Base-by-base conservation (phyloP, 225 moss, liverwort and hornwort genomes). In the Marchantia polymorpha region DNA sequence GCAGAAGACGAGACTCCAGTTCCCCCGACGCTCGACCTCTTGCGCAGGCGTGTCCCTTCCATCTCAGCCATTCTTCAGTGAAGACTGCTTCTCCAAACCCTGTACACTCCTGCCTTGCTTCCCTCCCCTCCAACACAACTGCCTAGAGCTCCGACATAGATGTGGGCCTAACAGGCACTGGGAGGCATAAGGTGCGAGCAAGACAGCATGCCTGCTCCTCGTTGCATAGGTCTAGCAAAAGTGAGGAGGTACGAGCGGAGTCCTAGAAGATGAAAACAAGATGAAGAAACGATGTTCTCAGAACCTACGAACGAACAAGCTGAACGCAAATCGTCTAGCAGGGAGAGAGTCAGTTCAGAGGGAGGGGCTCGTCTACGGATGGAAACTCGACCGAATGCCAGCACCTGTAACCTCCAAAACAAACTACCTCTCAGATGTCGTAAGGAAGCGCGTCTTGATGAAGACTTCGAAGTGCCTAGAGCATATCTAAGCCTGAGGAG, bases 41-140 rank as follows among this genome's bases (percentile, higher is more conserved):
- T 87, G 50, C 82, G 76, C 56, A 74, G 84, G 71, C 84, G 84
- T 16, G 80, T 39, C 54, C 72, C 87, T 74, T 84, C 81, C 17
- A 54, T 76, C 49, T 84, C 78, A 30, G 78, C 51, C 78, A 78
- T 78, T 25, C 1, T 60, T 49, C 49, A 20, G 8, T 12, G 14
- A 10, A 47, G 1, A 3, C 16, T 22, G 47, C 70, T 70, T 2
- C 56, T 56, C 10, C 77, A 19, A 61, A 26, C 0, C 17, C 23
- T 77, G 15, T 70, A 64, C 70, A 73, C 78, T 75, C 83, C 83
- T 86, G 73, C 80, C 64, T 70, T 46, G 20, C n/a, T 2, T 77
- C 72, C 67, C 76, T 67, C 49, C 64, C 59, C 14, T 55, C 59
- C 58, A 51, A 71, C 69, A 27, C 47, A 75, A 72, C 49, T 77